Base-by-base conservation (phyloP, 2,329 filamentous ascomycete genomes). In the Aspergillus neoniger region DNA sequence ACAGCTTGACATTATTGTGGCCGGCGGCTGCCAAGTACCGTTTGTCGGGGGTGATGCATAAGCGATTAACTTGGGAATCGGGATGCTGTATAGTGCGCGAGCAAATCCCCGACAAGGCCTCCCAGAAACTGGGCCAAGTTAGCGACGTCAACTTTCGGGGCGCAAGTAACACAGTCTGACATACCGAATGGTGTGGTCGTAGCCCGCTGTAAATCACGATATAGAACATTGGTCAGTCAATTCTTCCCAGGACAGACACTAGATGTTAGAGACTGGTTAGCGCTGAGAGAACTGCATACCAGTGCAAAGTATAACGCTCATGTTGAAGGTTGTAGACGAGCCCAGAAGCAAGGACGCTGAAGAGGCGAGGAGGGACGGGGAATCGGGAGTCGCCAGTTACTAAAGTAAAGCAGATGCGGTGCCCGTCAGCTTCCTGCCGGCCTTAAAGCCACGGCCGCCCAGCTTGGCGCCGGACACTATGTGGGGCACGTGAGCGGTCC, bases 21-120 rank as follows among this genome's bases (percentile, higher is more conserved):
- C 88, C 88, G 0, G 88, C 88, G 23, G 88, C 93, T 36, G 93
- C 94, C 57, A 98, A 89, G 77, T 90, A 97, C 64, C 94, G 91
- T 80, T 99, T 99, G 81, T 99, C 95, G 64, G 95, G 95, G 12
- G 95, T 97, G 72, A 99, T 99, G 78, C 94, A 98, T 52, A 99
- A 88, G 47, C 95, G 91, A 79, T 99, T 99, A 69, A 99, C 95
- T 78, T 99, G 95, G 9, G 94, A 98, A 78, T 99, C 95, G 2
- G 95, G 92, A 74, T 99, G 94, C 70, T 97, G 95, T 69, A 99
- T 98, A 21, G 95, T 99, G 66, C 95, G 91, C 44, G 92, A 97
- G 81, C 95, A 99, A 71, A 99, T 98, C 57, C 95, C 95, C 10
- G 93, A 97, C 58, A 99, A 86, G 1, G 95, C 95, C 79, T 99